Percentiles rank a stretch among this genome's conserved stretches.
phyloP scores from a whole-genome alignment of 805 yeast species.

The Myxozyma melibiosi region DNA sequence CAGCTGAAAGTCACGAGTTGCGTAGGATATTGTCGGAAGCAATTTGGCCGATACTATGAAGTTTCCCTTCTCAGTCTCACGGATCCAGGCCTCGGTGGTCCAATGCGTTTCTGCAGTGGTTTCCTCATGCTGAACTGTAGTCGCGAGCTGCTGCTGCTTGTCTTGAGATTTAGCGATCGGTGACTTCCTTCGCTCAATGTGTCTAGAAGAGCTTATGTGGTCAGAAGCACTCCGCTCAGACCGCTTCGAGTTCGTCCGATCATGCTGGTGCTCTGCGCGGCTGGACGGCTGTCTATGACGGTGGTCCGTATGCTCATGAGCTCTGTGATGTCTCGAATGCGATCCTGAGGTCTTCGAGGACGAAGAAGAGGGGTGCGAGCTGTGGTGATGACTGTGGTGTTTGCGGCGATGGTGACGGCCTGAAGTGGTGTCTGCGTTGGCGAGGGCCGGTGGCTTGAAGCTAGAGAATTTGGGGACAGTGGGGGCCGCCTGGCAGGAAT shows the following conservation, averaged over 20 bases:
- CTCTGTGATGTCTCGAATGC: neutral
- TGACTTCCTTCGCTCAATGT: too few species aligned
- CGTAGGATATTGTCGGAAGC: conserved; percentile 3
- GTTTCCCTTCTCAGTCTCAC: conserved; percentile 6
- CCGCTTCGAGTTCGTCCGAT: too few species aligned
- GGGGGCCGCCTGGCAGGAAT: neutral
- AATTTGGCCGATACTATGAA: neutral
- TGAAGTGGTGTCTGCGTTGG: neutral
- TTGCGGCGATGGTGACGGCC: neutral
- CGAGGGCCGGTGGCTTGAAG: conserved; percentile 13
- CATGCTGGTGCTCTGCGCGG: too few species aligned
- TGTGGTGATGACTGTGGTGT: neutral
- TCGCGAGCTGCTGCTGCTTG: too few species aligned
- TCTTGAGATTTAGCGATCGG: too few species aligned
- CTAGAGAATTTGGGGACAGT: conserved; percentile 29
- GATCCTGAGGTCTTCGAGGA: neutral
- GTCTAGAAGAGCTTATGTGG: too few species aligned
- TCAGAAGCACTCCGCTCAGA: too few species aligned
- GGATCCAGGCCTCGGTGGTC: conserved; percentile 1
- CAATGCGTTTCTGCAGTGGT: too few species aligned
- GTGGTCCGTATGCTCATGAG: neutral
- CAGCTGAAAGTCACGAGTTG: conserved; percentile 11
- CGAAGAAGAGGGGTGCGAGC: neutral
- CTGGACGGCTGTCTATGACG: too few species aligned
- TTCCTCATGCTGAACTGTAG: too few species aligned